Evolutionary conservation across 805 yeast genomes (phyloP).

Genomic region (Teunomyces pallodes): DNA sequence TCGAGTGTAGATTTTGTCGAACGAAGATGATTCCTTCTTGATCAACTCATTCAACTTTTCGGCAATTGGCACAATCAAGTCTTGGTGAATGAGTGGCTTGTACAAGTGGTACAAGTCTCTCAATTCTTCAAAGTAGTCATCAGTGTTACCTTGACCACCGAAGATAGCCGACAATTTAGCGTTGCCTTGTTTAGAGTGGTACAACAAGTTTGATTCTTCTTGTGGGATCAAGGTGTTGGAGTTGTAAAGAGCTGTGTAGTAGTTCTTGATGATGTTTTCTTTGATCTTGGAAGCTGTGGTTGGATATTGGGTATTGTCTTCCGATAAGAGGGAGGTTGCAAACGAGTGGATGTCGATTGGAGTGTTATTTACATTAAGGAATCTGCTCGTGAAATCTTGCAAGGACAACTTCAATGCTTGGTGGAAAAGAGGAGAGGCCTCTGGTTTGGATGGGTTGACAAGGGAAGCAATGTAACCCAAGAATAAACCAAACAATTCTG

Average conservation of each 20-base stretch:
- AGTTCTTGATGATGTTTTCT: constrained; percentile 65
- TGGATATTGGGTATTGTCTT: constrained; percentile 49
- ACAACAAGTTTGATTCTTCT: constrained; percentile 50
- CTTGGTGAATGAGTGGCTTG: constrained; percentile 62
- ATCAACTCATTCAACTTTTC: constrained; percentile 65
- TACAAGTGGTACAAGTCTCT: constrained; percentile 79
- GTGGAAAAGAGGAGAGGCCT: constrained; percentile 50
- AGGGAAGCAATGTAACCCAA: constrained; percentile 66
- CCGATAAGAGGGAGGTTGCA: constrained; percentile 64
- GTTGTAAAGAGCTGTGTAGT: constrained; percentile 47
- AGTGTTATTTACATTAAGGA: constrained; percentile 40
- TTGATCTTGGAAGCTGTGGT: constrained; percentile 73
- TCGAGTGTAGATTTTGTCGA: constrained; percentile 83
- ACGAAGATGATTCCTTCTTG: constrained; percentile 54
- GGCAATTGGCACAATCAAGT: constrained; percentile 70
- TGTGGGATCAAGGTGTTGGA: constrained; percentile 23
- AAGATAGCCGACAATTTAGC: constrained; percentile 80
- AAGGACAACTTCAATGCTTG: constrained; percentile 70
- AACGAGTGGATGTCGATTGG: constrained; percentile 84
- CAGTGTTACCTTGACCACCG: constrained; percentile 99
- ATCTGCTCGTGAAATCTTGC: constrained; percentile 81
- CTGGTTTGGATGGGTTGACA: constrained; percentile 41
- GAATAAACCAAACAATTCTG: constrained; percentile 81
- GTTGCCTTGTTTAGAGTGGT: constrained; percentile 53
- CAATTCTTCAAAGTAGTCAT: constrained; percentile 95